Evolutionary conservation across 805 yeast genomes (phyloP).

Genomic region (Zygoascus biomembranicola): DNA sequence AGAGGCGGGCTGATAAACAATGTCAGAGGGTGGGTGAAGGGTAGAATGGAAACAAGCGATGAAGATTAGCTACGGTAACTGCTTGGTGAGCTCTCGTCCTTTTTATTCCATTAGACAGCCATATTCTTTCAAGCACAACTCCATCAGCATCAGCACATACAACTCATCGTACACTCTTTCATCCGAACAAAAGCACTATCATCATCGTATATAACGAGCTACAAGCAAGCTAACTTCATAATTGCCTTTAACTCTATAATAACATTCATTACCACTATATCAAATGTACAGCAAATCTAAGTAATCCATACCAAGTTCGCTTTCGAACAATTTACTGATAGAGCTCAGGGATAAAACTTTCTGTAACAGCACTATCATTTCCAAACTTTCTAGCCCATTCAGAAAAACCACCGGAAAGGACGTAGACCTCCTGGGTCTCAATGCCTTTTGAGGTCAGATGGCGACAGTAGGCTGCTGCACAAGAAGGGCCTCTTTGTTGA

Average conservation of each 20-base stretch:
- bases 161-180: not conserved
- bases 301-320: no score
- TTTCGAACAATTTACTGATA: not conserved
- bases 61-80: not conserved
- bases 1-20: conserved; percentile 19
- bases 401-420: conserved; percentile 77
- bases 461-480: conserved; percentile 58
- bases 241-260: no score
- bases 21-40: conserved; percentile 29
- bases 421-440: conserved; percentile 45
- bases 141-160: not conserved
- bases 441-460: conserved; percentile 27
- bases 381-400: conserved; percentile 79
- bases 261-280: no score
- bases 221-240: no score
- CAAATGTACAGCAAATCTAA: no score
- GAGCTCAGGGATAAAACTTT: conserved; percentile 5
- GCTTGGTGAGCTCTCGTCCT: not conserved
- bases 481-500: conserved; percentile 86
- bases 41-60: conserved; percentile 16
- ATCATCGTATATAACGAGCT: no score
- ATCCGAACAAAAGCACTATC: no score
- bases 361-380: conserved; percentile 21
- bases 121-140: not conserved
- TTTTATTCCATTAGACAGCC: not conserved